Percentiles rank a stretch among this genome's conserved stretches.
Evolutionary conservation across 371 early-diverging fungal species (phyloP).

Genomic region (Lichtheimia corymbifera): DNA sequence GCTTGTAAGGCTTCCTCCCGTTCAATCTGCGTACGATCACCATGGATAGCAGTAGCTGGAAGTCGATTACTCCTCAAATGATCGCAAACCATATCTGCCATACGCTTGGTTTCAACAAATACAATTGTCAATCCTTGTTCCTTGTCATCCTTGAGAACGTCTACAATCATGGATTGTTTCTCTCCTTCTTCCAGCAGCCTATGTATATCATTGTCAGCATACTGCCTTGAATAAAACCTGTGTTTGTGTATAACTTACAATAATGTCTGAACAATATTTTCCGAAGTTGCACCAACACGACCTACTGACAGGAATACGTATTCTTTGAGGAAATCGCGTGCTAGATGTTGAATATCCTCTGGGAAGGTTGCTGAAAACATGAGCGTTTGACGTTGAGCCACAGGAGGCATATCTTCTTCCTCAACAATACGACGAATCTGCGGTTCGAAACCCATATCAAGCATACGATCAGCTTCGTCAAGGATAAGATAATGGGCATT

Average conservation of each 20-base stretch:
- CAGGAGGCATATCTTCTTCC: conserved; percentile 91
- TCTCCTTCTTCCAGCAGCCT: conserved; percentile 71
- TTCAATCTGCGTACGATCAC: conserved; percentile 95
- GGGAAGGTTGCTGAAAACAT: conserved; percentile 99
- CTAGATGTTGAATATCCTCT: conserved; percentile 90
- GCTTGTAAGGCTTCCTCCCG: conserved; percentile 90
- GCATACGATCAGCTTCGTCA: conserved; percentile 99
- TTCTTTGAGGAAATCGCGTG: conserved; percentile 92
- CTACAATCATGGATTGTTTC: conserved; percentile 77
- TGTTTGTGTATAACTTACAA: conserved; percentile 12
- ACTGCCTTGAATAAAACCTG: neutral
- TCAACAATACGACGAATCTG: conserved; percentile 98
- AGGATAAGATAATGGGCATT: conserved; percentile 89
- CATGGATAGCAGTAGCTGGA: conserved; percentile 94
- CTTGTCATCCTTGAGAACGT: conserved; percentile 67
- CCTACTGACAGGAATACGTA: conserved; percentile 95
- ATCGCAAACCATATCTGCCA: conserved; percentile 92
- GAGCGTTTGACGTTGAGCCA: conserved; percentile 87
- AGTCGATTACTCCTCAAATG: conserved; percentile 66
- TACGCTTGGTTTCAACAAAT: conserved; percentile 98
- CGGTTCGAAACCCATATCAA: conserved; percentile 99
- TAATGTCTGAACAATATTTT: conserved; percentile 93
- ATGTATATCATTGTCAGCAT: neutral
- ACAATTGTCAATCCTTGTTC: conserved; percentile 83
- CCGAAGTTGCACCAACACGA: conserved; percentile 93